These are phyloP conservation scores for Teratosphaeria epicoccoides DNA, from an alignment of 2,329 filamentous ascomycete species.

Conservation along the genomic window DNA sequence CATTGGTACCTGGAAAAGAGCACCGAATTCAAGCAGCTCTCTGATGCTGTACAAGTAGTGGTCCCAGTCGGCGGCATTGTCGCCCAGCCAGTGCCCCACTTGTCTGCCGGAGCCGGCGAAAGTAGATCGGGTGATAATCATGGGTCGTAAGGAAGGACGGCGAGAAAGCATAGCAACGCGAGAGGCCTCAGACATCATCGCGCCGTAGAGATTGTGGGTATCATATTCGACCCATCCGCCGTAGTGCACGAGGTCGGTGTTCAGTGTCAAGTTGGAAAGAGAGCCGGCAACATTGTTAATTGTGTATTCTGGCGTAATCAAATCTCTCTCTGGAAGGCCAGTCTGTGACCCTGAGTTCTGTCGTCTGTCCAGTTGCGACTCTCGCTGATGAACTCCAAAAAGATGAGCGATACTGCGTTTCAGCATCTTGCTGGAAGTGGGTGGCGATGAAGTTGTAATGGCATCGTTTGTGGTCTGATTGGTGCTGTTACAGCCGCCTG, in stretches of 20 bases:
- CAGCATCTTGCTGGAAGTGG: constrained; percentile 14
- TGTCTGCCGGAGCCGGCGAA: constrained; percentile 59
- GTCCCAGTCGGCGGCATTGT: constrained; percentile 38
- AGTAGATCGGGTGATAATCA: constrained; percentile 66
- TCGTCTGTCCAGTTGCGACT: constrained; percentile 5
- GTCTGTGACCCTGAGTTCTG: constrained; percentile 20
- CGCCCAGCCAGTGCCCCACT: constrained; percentile 52
- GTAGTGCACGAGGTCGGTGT: constrained; percentile 57
- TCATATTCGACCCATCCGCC: constrained; percentile 62
- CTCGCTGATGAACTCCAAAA: not conserved
- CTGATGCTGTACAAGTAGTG: constrained; percentile 34
- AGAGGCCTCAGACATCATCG: constrained; percentile 60
- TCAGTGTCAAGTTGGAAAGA: constrained; percentile 40
- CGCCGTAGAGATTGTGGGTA: constrained; percentile 67
- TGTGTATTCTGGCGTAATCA: constrained; percentile 53
- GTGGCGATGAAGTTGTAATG: constrained; percentile 22
- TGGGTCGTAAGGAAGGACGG: constrained; percentile 52
- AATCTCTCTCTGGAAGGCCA: constrained; percentile 52
- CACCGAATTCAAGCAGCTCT: constrained; percentile 36
- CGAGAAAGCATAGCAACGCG: constrained; percentile 52
- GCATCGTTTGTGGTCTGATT: constrained; percentile 14
- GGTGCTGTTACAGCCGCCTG: constrained; percentile 21
- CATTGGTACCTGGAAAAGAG: constrained; percentile 39
- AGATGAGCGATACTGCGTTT: constrained; percentile 6
- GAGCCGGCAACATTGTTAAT: constrained; percentile 51